phyloP scores from a whole-genome alignment of 2,329 filamentous ascomycete genomes.

The Trichoderma koningii region DNA sequence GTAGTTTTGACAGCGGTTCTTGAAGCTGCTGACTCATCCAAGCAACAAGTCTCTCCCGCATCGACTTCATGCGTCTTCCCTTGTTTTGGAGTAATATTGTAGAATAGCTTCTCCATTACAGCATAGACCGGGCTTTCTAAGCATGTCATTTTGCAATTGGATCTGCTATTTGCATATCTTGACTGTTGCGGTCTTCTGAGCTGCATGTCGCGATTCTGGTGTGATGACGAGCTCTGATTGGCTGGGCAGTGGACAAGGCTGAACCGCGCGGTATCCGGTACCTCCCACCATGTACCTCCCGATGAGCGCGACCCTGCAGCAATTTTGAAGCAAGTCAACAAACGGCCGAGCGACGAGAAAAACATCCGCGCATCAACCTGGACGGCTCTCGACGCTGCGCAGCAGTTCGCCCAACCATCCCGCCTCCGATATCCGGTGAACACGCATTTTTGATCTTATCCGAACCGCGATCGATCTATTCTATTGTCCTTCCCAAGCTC shows the following conservation, averaged over 20 bases:
- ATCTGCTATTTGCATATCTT: not conserved
- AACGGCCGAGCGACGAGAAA: slow-evolving; percentile 21
- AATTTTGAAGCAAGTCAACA: slow-evolving; percentile 30
- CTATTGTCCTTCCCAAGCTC: slow-evolving; percentile 10
- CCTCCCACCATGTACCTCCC: not conserved
- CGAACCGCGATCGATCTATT: not conserved
- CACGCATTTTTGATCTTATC: not conserved
- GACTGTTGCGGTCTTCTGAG: not conserved
- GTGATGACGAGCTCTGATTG: slow-evolving; percentile 13
- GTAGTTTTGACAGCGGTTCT: not conserved
- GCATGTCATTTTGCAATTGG: not conserved
- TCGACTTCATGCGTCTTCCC: not conserved
- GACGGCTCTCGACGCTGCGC: not conserved
- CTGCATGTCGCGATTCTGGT: not conserved
- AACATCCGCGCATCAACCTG: not conserved
- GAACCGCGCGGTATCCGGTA: slow-evolving; percentile 22
- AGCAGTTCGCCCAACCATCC: not conserved
- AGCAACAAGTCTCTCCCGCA: not conserved
- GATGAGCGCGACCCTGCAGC: slow-evolving; percentile 25
- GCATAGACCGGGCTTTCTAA: no score
- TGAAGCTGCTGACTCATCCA: not conserved
- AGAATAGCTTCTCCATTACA: no score
- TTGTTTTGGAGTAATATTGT: no score
- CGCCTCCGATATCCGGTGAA: not conserved
- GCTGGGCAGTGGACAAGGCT: slow-evolving; percentile 10